Evolutionary conservation across 164 flowering plant genomes (phyloP), one percentile per base, ranked within the genome.

Genomic region (Macadamia integrifolia): DNA sequence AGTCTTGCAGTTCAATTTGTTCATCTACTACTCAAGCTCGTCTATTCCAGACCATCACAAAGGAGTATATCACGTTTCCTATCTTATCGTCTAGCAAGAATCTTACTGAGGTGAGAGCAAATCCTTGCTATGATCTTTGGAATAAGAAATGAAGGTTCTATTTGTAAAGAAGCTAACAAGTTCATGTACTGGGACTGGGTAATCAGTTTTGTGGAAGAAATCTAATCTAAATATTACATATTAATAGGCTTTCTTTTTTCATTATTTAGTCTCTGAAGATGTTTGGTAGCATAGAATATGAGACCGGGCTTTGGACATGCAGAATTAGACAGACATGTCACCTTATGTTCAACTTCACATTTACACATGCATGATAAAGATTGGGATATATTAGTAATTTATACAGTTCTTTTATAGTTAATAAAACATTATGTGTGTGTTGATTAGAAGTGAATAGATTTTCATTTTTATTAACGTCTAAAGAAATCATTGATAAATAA

Each of bases 21-120:
- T 72, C 78, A 48, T 53, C 65, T 62, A 76, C 75, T 75, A 59
- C 75, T 71, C 66, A 71, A 70, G 46, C 64, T 60, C 71, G 28
- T 30, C 61, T 90, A 18, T 55, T 81, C 64, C 72, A 80, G 60
- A 73, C 81, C 58, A 70, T 85, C 60, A 79, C 84, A 82, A 78
- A 80, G 61, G 90, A 90, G 58, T 84, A 80, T 57, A 77, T 92
- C 60, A 82, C 85, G 43, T 90, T 88, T 73, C 98, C 98, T 57
- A 70, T 92, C 57, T 73, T 90, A 61, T 65, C 86, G 73, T 80
- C 91, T 18, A 71, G 74, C 74, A 78, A 80, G 72, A 74, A 62
- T 32, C 78, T 84, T 60, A 40, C 80, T 50, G 79, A 84, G 92
- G 98, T 88, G 67, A 69, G 58, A 52, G 62, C 23, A 52, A 58